Conservation (phyloP, 2,329 filamentous ascomycete species). For the Alternaria panax region DNA sequence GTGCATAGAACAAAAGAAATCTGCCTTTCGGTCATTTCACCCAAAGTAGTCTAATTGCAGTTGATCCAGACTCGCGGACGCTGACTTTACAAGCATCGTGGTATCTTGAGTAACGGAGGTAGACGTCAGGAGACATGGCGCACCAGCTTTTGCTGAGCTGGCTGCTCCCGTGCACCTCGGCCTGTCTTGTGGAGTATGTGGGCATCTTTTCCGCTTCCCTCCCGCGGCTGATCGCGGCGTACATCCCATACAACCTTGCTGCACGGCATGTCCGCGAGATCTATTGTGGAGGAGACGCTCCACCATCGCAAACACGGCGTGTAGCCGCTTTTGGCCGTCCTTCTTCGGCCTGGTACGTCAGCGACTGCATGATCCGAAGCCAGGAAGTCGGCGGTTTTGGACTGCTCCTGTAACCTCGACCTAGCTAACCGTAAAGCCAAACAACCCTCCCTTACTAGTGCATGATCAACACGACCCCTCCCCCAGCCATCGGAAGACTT, state of each 20-base stretch:
- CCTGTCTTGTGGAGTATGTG: not conserved
- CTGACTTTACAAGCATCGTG: not conserved
- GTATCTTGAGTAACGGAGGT: not conserved
- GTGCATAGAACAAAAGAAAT: not conserved
- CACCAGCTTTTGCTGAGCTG: not conserved
- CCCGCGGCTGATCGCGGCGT: not conserved
- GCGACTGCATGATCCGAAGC: not conserved
- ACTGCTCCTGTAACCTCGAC: not conserved
- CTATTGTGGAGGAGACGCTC: not conserved
- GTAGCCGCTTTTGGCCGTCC: conserved; percentile 8
- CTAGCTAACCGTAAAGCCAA: conserved; percentile 1
- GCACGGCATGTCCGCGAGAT: conserved; percentile 4
- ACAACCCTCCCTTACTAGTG: not conserved
- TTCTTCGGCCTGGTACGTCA: not conserved
- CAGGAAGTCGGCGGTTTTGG: not conserved
- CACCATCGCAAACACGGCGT: not conserved
- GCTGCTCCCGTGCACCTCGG: not conserved
- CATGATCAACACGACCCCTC: conserved; percentile 1
- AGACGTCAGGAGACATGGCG: not conserved
- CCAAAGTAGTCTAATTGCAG: not conserved
- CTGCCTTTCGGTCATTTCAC: not conserved
- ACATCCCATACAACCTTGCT: not conserved
- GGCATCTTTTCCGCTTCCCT: not conserved
- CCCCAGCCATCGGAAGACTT: conserved; percentile 1
- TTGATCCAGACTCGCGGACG: not conserved